Base-by-base conservation (phyloP, 176 grass and related monocot genomes). In the Guadua angustifolia region DNA sequence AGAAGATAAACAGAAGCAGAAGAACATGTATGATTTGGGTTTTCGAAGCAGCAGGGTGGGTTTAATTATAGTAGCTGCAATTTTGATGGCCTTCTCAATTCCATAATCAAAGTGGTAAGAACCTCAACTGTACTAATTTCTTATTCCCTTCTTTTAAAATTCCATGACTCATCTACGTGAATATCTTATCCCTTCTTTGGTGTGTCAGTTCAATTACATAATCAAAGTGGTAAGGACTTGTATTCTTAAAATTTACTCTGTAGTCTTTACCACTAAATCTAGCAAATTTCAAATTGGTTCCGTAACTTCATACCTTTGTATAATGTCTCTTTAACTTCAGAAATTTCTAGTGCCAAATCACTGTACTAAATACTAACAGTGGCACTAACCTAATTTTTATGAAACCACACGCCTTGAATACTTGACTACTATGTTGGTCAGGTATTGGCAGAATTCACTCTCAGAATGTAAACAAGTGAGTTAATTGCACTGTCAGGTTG, bases 91-190 rank as follows among this genome's bases (percentile, higher is more conserved):
- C 86, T 95, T 77, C 90, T 94, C 63, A 94, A 82, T 86, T 95
- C 96, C 44, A 86, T 99, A 15, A 95, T 95, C 70, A 95, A 99
- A 92, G 86, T 77, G 89, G 96, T 99, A 95, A 86, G 88, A 15
- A 75, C 25, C 22, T 86, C 22, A 24, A 16, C 15, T 21, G 9
- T 53, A 1, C 47, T 56, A 47, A 53, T 46, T 52, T 55, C 62
- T 40, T 19, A 4, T 75, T 76, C 44, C 57, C 24, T 39, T 5
- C 7, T 47, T 15, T 59, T 26, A 80, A 58, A 73, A 7, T 64
- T 42, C 5, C 16, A 79, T 1, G 6, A 45, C 6, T 43, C 64
- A 5, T 72, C 16, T 22, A n/a, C 45, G 22, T 63, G 6, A 40
- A 29, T 67, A 40, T 79, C 18, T 36, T 36, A 9, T 17, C 21